phyloP scores from a whole-genome alignment of 495 filamentous ascomycete genomes.

The Sabuloglossum arenarium region DNA sequence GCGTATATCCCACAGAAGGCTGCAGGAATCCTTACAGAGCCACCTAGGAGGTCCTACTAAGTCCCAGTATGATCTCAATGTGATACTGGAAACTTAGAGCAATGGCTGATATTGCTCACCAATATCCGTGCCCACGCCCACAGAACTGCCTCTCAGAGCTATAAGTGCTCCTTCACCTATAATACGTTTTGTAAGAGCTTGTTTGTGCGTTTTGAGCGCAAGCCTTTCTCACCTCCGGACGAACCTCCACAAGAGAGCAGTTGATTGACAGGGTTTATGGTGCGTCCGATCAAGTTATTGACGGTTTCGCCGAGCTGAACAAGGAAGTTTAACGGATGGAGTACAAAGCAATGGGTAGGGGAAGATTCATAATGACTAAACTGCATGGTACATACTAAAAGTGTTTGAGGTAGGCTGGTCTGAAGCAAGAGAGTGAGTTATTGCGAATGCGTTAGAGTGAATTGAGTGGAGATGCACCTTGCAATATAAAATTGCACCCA shows the following conservation, averaged over 20 bases:
- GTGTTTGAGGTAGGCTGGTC: constrained; percentile 4
- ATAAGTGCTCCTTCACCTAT: constrained; percentile 4
- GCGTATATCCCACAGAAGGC: constrained; percentile 2
- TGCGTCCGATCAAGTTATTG: constrained; percentile 5
- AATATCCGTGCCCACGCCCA: constrained; percentile 7
- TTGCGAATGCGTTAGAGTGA: no score
- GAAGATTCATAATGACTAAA: background rate
- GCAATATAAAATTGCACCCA: constrained; percentile 4
- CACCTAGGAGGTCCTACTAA: background rate
- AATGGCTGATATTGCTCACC: background rate
- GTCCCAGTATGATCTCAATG: background rate
- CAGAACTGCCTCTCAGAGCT: background rate
- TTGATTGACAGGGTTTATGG: background rate
- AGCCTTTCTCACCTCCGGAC: background rate
- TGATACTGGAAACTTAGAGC: no score
- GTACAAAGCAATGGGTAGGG: background rate
- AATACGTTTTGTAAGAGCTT: background rate
- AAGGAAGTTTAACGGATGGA: background rate
- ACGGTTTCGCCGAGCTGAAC: background rate
- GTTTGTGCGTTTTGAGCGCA: background rate
- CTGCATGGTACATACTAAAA: background rate
- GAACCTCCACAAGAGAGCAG: constrained; percentile 1
- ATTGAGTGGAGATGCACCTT: background rate
- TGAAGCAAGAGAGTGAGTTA: background rate
- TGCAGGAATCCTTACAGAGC: constrained; percentile 4